Percentiles rank a stretch among this genome's conserved stretches.
phyloP scores from a whole-genome alignment of 371 early-diverging fungal species.

The Cokeromyces recurvatus region DNA sequence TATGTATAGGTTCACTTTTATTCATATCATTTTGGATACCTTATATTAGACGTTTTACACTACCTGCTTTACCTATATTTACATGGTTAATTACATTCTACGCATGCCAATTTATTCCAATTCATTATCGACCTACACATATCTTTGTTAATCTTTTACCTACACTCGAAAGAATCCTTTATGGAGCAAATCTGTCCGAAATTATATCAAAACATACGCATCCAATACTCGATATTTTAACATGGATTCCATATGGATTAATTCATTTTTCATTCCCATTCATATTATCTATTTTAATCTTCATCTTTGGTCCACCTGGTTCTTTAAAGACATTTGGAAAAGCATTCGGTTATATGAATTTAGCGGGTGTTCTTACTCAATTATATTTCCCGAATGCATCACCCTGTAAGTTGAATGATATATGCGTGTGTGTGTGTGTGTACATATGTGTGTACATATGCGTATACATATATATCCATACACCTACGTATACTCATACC shows the following conservation, averaged over 20 bases:
- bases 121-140: constrained; percentile 49
- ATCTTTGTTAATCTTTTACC: constrained; percentile 68
- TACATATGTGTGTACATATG: no score
- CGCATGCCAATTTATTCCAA: constrained; percentile 61
- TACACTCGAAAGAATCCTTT: constrained; percentile 64
- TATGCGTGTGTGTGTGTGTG: no score
- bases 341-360: constrained; percentile 67
- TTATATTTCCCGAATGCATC: constrained; percentile 67
- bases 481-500: no score
- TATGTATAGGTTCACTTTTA: constrained; percentile 6
- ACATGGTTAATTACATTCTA: constrained; percentile 63
- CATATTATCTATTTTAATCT: constrained; percentile 43
- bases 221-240: constrained; percentile 55
- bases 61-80: constrained; percentile 56
- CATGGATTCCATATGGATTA: constrained; percentile 73
- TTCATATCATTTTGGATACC: constrained; percentile 26
- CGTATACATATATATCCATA: no score
- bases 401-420: constrained; percentile 58
- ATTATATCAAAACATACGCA: constrained; percentile 52
- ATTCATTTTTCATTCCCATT: constrained; percentile 65
- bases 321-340: constrained; percentile 51
- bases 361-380: constrained; percentile 68
- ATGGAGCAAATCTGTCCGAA: constrained; percentile 64
- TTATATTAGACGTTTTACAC: constrained; percentile 41
- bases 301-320: constrained; percentile 50